Evolutionary conservation across 2,329 filamentous ascomycete genomes (phyloP).

Genomic region (Pseudonectria buxi): DNA sequence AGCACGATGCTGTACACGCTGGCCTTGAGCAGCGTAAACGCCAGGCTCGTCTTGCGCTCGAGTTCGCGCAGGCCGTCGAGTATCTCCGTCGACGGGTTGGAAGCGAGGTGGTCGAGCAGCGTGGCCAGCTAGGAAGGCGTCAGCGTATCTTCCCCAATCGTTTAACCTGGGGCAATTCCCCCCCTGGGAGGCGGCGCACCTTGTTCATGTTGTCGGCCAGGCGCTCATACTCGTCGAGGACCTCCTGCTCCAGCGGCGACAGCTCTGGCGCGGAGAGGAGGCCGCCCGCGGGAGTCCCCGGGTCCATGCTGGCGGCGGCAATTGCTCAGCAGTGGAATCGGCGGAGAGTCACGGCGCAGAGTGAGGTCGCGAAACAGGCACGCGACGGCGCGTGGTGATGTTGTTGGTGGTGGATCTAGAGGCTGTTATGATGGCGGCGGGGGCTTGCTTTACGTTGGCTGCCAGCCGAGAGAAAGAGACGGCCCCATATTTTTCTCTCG

Average conservation of each 20-base stretch:
- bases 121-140: slow-evolving; percentile 44
- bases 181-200: slow-evolving; percentile 42
- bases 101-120: slow-evolving; percentile 56
- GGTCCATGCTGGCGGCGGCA: slow-evolving; percentile 13
- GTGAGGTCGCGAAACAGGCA: not conserved
- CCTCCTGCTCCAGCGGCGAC: slow-evolving; percentile 81
- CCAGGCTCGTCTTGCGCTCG: slow-evolving; percentile 88
- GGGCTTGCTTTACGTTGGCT: no score
- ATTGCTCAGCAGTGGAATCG: not conserved
- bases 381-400: not conserved
- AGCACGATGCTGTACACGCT: slow-evolving; percentile 98
- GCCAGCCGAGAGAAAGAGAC: not conserved
- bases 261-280: slow-evolving; percentile 49
- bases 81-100: slow-evolving; percentile 70
- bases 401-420: not conserved
- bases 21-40: slow-evolving; percentile 93
- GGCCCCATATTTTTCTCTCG: not conserved
- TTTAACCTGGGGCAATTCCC: no score
- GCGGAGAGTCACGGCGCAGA: no score
- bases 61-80: slow-evolving; percentile 80
- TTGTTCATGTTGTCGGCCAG: slow-evolving; percentile 87
- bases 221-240: slow-evolving; percentile 87
- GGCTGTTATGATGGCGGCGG: not conserved
- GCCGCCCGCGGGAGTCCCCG: slow-evolving; percentile 12
- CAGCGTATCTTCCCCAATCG: slow-evolving; percentile 1